Evolutionary conservation across 1,284 basidiomycete genomes (phyloP).

Genomic region (Taiwanofungus camphoratus): DNA sequence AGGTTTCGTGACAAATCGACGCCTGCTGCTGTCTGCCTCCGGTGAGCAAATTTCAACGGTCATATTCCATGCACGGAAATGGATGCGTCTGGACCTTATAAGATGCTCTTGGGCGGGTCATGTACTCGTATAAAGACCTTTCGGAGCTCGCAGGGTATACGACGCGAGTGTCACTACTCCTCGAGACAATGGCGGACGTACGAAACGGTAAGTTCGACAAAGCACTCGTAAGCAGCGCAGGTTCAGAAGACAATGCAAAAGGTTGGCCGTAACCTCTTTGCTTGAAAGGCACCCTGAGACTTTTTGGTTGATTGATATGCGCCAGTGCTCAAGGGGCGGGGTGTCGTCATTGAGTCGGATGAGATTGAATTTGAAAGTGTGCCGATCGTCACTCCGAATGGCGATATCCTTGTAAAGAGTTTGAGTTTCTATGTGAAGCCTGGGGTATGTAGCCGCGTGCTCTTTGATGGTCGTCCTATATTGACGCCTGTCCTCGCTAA

Average conservation of each 20-base stretch:
- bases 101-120: conserved; percentile 79
- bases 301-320: background rate
- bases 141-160: conserved; percentile 96
- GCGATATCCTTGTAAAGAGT: conserved; percentile 81
- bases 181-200: conserved; percentile 91
- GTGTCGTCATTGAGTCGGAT: conserved; percentile 77
- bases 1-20: conserved; percentile 93
- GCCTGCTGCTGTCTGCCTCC: conserved; percentile 81
- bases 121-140: conserved; percentile 97
- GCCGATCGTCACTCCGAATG: conserved; percentile 94
- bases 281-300: no score
- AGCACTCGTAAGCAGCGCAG: conserved; percentile 73
- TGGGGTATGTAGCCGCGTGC: conserved; percentile 54
- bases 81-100: background rate
- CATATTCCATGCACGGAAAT: background rate
- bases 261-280: no score
- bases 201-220: conserved; percentile 86
- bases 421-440: conserved; percentile 88
- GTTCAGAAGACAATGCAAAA: conserved; percentile 73
- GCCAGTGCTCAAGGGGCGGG: conserved; percentile 75
- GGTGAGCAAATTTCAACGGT: conserved; percentile 34
- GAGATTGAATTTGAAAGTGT: conserved; percentile 91
- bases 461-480: background rate
- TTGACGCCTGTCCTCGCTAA: conserved; percentile 22
- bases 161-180: conserved; percentile 80